Evolutionary conservation across 2,329 filamentous ascomycete species (phyloP), one percentile per base, ranked within the genome.

Genomic region (Arthrobotrys sinensis): DNA sequence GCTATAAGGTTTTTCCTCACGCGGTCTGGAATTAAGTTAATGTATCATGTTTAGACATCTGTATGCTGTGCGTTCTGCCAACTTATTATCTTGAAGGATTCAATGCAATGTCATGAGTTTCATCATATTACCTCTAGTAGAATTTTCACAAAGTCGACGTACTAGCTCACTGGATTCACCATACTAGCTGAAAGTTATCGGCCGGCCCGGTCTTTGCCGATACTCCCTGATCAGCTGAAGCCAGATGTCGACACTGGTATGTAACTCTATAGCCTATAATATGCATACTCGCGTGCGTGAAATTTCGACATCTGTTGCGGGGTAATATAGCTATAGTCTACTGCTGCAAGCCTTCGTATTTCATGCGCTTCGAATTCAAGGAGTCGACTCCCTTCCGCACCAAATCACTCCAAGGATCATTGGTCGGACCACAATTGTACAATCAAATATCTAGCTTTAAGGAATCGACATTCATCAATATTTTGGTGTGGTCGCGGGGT

Each of bases 221-320:
- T n/a, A 38, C 19, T 55, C n/a, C 6, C n/a, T 38, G 52, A 12
- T 24, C 11, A n/a, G n/a, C n/a, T n/a, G n/a, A n/a, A n/a, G n/a
- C 32, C 8, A 19, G 52, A 16, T 38, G 28, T 55, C 32, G 52
- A 21, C 11, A 32, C 8, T 21, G 8, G 11, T 57, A 38, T 57
- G 52, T 57, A 12, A 14, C 16, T 34, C 52, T 38, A 57, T 57
- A 57, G 52, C 52, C 52, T 57, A 57, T 57, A 38, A 14, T 57
- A 4, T 36, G 32, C n/a, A 57, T 11, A 34, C 52, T 38, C 52
- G 52, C 16, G 16, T 19, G 8, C 52, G 32, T 38, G 52, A 24
- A 38, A 38, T 57, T 36, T 57, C 12, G 32, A 38, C 10, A 21
- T 10, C 32, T 5, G 2, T 57, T 32, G 32, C 32, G 52, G 52